Evolutionary conservation across 768 basidiomycete genomes (phyloP).

Genomic region (Tulasnella sp.): DNA sequence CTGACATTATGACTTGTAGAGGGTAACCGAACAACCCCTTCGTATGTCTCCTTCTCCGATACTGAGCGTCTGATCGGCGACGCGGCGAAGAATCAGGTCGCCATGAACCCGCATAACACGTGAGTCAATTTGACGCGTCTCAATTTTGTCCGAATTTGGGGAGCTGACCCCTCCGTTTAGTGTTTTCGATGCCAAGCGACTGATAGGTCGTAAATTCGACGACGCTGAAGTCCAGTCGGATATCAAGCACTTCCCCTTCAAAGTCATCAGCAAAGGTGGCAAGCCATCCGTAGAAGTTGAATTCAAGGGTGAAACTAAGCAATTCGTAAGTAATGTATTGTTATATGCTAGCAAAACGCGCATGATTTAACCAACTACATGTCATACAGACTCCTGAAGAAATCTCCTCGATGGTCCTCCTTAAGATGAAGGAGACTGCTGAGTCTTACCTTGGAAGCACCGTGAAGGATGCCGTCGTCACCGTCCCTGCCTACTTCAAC

Average conservation of each 20-base stretch:
- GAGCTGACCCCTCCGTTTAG: conserved; percentile 26
- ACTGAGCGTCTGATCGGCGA: conserved; percentile 44
- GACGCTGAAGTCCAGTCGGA: conserved; percentile 37
- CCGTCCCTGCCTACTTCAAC: conserved; percentile 42
- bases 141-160: neutral
- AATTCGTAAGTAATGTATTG: conserved; percentile 30
- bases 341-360: neutral
- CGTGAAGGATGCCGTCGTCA: conserved; percentile 36
- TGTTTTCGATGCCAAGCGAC: conserved; percentile 33
- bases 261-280: conserved; percentile 31
- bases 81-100: conserved; percentile 39
- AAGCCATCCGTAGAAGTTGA: conserved; percentile 43
- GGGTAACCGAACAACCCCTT: conserved; percentile 51
- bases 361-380: neutral
- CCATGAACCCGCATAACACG: conserved; percentile 35
- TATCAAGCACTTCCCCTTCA: conserved; percentile 41
- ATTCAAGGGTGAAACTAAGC: conserved; percentile 42
- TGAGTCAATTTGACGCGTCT: conserved; percentile 2
- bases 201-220: conserved; percentile 32
- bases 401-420: conserved; percentile 37
- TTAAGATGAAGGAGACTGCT: conserved; percentile 41
- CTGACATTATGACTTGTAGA: conserved; percentile 19
- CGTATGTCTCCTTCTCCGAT: conserved; percentile 48
- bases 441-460: conserved; percentile 38
- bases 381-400: conserved; percentile 30